Percentiles rank a stretch among this genome's conserved stretches.
These are phyloP conservation scores for Yarrowia sp. DNA, from an alignment of 805 yeast species.

Conservation along the genomic window DNA sequence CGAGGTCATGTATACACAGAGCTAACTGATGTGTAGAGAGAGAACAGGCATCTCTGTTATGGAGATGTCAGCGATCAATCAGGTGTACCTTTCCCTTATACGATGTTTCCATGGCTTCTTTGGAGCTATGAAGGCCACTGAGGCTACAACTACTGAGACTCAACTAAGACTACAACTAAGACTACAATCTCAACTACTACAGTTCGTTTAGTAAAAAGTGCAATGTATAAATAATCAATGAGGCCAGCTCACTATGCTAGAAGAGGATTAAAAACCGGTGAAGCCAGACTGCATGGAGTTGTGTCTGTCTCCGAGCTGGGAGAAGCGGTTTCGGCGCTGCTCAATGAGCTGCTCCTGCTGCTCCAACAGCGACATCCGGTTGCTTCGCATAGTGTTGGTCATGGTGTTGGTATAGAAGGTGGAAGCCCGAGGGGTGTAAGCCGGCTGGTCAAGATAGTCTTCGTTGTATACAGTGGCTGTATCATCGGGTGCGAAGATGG, in stretches of 20 bases:
- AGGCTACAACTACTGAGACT: no score
- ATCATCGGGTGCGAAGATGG: conserved; percentile 41
- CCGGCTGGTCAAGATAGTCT: conserved; percentile 34
- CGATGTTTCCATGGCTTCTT: no score
- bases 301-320: conserved; percentile 6
- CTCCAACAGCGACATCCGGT: conserved; percentile 26
- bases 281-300: conserved; percentile 37
- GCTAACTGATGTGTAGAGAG: no score
- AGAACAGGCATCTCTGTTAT: no score
- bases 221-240: conserved; percentile 8
- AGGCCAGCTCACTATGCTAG: conserved; percentile 35
- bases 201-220: neutral
- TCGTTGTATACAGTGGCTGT: conserved; percentile 30
- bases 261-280: conserved; percentile 15
- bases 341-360: conserved; percentile 31
- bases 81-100: no score
- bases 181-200: neutral
- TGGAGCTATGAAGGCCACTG: no score
- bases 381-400: conserved; percentile 38
- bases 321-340: conserved; percentile 32
- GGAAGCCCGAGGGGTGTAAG: conserved; percentile 22
- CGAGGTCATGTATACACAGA: no score
- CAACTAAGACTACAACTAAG: no score
- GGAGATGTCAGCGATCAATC: no score
- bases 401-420: conserved; percentile 38